A percentile compares a stretch with the other conserved stretches of the same genome.
Conservation (phyloP, 345 rosid species). For the Capsella bursapastoris region DNA sequence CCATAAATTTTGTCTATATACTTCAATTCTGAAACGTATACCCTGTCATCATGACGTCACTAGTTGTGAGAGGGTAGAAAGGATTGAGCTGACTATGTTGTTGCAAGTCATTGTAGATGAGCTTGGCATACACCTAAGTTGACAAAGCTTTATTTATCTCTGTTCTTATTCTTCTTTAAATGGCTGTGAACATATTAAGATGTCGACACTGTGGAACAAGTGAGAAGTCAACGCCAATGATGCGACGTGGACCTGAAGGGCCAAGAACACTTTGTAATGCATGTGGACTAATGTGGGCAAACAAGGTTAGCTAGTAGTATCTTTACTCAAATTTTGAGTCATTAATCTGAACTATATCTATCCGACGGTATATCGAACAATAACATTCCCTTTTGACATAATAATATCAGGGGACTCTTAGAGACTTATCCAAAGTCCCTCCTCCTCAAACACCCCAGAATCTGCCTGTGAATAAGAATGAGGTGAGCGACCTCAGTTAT, state of each 20-base stretch:
- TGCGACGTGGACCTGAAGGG: constrained; percentile 72
- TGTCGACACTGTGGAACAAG: constrained; percentile 62
- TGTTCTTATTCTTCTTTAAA: constrained; percentile 16
- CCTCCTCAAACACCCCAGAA: constrained; percentile 40
- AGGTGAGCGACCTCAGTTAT: constrained; percentile 42
- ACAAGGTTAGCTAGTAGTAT: constrained; percentile 51
- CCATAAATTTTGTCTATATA: constrained; percentile 10
- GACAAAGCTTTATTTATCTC: constrained; percentile 14
- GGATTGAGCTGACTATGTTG: neutral
- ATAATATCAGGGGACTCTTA: constrained; percentile 57
- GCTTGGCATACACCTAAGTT: constrained; percentile 1
- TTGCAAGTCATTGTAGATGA: constrained; percentile 31
- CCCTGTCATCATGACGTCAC: constrained; percentile 1
- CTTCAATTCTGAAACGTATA: constrained; percentile 14
- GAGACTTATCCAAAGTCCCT: constrained; percentile 60
- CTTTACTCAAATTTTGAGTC: neutral
- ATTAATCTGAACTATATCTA: neutral
- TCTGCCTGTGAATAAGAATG: constrained; percentile 45
- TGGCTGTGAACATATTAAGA: constrained; percentile 45
- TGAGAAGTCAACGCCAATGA: constrained; percentile 69
- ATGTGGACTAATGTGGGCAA: constrained; percentile 73
- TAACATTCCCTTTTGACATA: constrained; percentile 17
- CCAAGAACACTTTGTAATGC: constrained; percentile 73
- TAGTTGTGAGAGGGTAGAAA: neutral
- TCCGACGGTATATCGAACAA: neutral